A percentile compares a stretch with the other conserved stretches of the same genome.
Evolutionary conservation across 2,329 filamentous ascomycete species (phyloP).

Genomic region (Apiospora aurea): DNA sequence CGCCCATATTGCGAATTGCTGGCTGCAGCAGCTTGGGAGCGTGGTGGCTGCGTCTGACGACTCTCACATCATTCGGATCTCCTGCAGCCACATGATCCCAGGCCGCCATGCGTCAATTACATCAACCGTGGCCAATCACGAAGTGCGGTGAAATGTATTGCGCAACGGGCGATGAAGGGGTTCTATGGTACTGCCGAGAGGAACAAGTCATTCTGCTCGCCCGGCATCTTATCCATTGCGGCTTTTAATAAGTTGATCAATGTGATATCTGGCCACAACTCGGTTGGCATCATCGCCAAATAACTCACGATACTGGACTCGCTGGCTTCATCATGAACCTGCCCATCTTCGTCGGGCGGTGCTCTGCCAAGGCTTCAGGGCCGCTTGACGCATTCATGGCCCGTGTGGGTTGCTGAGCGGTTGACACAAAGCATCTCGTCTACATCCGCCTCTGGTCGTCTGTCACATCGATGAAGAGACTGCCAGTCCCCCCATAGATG

Average conservation of each 20-base stretch:
- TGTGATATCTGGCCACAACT: neutral
- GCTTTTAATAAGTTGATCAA: neutral
- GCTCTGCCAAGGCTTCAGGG: neutral
- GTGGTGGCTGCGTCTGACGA: neutral
- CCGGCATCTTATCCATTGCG: neutral
- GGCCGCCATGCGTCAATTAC: neutral
- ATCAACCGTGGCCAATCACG: slow-evolving; percentile 17
- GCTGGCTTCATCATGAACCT: neutral
- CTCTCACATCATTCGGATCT: neutral
- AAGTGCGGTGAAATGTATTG: neutral
- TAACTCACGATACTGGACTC: neutral
- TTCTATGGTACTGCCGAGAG: neutral
- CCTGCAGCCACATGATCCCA: neutral
- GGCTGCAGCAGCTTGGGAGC: neutral
- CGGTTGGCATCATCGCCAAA: neutral
- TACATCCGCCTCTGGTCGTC: neutral
- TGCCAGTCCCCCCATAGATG: neutral
- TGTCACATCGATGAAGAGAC: neutral
- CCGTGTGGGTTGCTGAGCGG: neutral
- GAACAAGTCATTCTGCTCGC: neutral
- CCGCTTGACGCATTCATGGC: neutral
- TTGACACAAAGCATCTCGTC: neutral
- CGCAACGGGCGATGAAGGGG: neutral
- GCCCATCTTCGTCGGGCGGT: neutral
- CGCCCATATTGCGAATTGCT: neutral